phyloP scores from a whole-genome alignment of 352 stramenopile species.

The Plasmopara muralis region DNA sequence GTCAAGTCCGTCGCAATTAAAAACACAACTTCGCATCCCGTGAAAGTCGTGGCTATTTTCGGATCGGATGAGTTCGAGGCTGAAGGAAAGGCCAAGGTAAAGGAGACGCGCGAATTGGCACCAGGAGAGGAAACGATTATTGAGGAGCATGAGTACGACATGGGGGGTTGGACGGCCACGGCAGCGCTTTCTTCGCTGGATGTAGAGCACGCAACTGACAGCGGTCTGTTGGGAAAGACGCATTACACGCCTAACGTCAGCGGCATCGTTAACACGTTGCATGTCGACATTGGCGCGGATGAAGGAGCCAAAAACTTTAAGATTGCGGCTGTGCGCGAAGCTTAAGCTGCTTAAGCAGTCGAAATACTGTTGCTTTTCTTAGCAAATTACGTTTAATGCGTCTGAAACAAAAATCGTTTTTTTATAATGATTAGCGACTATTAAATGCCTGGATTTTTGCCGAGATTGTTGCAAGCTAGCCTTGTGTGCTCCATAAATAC shows the following conservation, averaged over 20 bases:
- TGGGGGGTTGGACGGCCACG: slow-evolving; percentile 64
- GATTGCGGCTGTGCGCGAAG: slow-evolving; percentile 36
- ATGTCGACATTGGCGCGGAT: slow-evolving; percentile 51
- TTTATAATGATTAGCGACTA: slow-evolving; percentile 4
- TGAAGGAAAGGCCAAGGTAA: slow-evolving; percentile 59
- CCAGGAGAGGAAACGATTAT: slow-evolving; percentile 32
- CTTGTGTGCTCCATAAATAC: slow-evolving; percentile 35
- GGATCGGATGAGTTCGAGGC: slow-evolving; percentile 64
- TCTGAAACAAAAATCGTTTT: slow-evolving; percentile 3
- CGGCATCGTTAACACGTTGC: slow-evolving; percentile 49
- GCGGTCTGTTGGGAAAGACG: slow-evolving; percentile 26
- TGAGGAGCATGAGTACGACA: slow-evolving; percentile 70
- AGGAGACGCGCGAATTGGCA: slow-evolving; percentile 42
- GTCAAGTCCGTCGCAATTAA: slow-evolving; percentile 66
- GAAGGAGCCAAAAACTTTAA: slow-evolving; percentile 30
- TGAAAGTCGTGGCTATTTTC: slow-evolving; percentile 60
- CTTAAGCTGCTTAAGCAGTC: slow-evolving; percentile 12
- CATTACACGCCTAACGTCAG: slow-evolving; percentile 50
- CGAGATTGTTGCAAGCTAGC: slow-evolving; percentile 9
- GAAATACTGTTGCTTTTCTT: too few relatives aligned
- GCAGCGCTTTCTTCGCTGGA: slow-evolving; percentile 53
- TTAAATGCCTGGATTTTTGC: slow-evolving; percentile 7
- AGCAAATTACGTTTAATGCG: background rate
- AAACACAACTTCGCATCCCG: slow-evolving; percentile 49
- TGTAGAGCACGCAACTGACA: slow-evolving; percentile 33